phyloP scores from a whole-genome alignment of 169 alveolate species.

The Cyclospora cayetanensis region DNA sequence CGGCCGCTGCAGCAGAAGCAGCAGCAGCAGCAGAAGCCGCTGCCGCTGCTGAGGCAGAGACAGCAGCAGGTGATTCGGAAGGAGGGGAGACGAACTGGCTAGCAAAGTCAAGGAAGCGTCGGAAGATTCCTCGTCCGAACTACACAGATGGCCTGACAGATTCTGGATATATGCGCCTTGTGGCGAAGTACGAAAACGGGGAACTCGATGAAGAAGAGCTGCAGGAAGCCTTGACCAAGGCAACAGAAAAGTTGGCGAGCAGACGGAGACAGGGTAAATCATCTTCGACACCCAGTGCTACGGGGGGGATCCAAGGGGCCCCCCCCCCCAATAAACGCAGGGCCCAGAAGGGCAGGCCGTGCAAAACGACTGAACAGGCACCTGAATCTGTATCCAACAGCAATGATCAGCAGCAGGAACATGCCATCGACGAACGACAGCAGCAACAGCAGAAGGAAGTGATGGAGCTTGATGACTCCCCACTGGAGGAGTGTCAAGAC shows the following conservation, averaged over 20 bases:
- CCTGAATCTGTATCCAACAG: not conserved
- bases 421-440: not conserved
- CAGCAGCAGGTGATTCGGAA: not conserved
- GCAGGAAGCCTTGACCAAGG: constrained; percentile 1
- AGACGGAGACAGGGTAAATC: not conserved
- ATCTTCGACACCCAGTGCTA: not conserved
- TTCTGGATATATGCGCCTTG: not conserved
- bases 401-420: not conserved
- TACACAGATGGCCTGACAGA: constrained; percentile 16
- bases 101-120: not conserved
- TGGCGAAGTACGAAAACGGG: constrained; percentile 25
- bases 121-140: not conserved
- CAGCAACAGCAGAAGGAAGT: not conserved
- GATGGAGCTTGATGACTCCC: not conserved
- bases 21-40: constrained; percentile 9
- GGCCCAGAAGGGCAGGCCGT: not conserved
- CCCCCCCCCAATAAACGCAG: not conserved
- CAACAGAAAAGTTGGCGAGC: not conserved
- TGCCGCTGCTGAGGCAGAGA: not conserved
- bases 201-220: constrained; percentile 34
- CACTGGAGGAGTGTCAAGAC: not conserved
- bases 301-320: not conserved
- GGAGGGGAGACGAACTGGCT: not conserved
- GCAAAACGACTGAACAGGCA: not conserved
- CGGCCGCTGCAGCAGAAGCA: constrained; percentile 1